Percentiles rank a stretch among this genome's conserved stretches.
These are phyloP conservation scores for Ambrosia artemisiifolia DNA, from an alignment of 129 eudicot genomes.

Conservation along the genomic window DNA sequence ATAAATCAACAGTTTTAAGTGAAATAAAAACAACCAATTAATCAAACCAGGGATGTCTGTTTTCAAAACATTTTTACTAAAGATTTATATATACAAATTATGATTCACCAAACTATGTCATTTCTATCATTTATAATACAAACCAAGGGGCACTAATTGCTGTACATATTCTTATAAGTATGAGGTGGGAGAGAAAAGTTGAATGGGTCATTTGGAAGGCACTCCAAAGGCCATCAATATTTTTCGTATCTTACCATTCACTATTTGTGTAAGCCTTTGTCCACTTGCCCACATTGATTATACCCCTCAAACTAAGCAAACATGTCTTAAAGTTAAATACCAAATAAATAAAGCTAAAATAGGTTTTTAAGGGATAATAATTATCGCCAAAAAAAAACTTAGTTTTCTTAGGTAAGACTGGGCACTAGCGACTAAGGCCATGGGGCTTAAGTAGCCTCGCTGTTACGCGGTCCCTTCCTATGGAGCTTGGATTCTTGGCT, in stretches of 20 bases:
- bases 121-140: background rate
- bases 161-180: background rate
- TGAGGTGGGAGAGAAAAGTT: slow-evolving; percentile 9
- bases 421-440: too few species aligned
- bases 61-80: background rate
- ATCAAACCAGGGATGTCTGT: too few species aligned
- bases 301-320: slow-evolving; percentile 35
- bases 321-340: slow-evolving; percentile 30
- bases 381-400: background rate
- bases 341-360: slow-evolving; percentile 24
- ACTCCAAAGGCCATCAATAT: slow-evolving; percentile 40
- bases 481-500: too few species aligned
- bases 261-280: slow-evolving; percentile 26
- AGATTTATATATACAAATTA: background rate
- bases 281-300: slow-evolving; percentile 25
- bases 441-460: too few species aligned
- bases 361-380: background rate
- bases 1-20: too few species aligned
- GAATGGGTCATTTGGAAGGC: slow-evolving; percentile 40
- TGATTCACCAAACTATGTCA: too few species aligned
- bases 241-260: slow-evolving; percentile 37
- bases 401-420: too few species aligned
- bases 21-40: too few species aligned
- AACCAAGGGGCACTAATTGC: background rate
- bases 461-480: too few species aligned